phyloP scores from a whole-genome alignment of 495 filamentous ascomycete species.

The Neurospora sp. region DNA sequence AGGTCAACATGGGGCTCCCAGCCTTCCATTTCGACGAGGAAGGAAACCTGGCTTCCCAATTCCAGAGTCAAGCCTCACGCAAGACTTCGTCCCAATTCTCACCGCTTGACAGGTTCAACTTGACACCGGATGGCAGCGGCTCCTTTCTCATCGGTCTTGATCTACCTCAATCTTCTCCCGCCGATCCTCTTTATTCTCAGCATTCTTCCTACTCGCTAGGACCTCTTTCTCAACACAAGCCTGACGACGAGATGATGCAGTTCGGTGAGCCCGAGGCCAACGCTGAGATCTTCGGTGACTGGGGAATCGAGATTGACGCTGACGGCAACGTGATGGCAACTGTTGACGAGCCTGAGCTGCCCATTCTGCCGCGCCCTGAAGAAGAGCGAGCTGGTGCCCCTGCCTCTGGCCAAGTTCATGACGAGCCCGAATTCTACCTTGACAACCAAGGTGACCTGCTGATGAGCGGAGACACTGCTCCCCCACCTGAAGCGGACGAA shows the following conservation, averaged over 20 bases:
- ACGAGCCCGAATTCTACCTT: background rate
- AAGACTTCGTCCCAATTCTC: constrained; percentile 40
- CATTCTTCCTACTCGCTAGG: constrained; percentile 5
- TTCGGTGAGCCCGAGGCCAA: constrained; percentile 19
- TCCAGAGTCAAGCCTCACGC: constrained; percentile 25
- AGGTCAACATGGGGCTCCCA: constrained; percentile 27
- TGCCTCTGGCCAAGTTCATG: background rate
- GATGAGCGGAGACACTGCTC: constrained; percentile 6
- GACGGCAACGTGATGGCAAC: constrained; percentile 25
- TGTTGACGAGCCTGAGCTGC: constrained; percentile 28
- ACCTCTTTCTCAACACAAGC: constrained; percentile 12
- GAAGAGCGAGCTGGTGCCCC: background rate
- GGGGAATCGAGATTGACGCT: constrained; percentile 33
- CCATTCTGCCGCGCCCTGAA: constrained; percentile 15
- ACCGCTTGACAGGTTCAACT: constrained; percentile 13
- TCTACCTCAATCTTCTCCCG: constrained; percentile 12
- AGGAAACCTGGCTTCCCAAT: constrained; percentile 15
- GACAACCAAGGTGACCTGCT: constrained; percentile 14
- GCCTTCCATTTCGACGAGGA: constrained; percentile 46
- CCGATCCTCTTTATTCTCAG: background rate
- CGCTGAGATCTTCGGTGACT: constrained; percentile 20
- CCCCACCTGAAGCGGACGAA: constrained; percentile 2
- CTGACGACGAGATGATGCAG: constrained; percentile 9
- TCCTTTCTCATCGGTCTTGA: constrained; percentile 14
- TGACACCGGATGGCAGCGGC: constrained; percentile 5